Evolutionary conservation across 208 protist genomes (phyloP).

Genomic region (Leishmania braziliensis): DNA sequence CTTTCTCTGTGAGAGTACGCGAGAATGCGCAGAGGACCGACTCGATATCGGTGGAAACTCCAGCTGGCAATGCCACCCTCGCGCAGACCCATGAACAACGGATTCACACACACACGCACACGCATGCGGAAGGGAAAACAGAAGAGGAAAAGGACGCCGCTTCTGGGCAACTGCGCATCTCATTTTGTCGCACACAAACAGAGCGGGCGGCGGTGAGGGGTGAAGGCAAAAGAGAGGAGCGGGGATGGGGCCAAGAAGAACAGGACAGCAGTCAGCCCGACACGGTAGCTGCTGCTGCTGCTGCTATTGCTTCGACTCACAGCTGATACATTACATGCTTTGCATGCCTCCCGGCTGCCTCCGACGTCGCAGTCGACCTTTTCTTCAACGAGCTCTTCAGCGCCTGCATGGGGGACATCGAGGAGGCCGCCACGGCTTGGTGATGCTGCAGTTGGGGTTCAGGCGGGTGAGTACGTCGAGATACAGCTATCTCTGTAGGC

Average conservation of each 20-base stretch:
- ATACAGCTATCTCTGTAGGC: background rate
- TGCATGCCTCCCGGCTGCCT: background rate
- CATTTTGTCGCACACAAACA: background rate
- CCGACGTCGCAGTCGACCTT: background rate
- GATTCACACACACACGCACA: background rate
- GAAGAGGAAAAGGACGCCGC: background rate
- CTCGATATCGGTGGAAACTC: background rate
- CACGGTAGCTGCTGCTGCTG: background rate
- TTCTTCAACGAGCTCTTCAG: slow-evolving; percentile 42
- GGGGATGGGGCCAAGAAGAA: background rate
- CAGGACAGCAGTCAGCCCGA: background rate
- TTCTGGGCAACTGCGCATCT: background rate
- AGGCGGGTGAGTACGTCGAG: background rate
- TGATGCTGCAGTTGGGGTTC: background rate
- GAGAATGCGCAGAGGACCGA: background rate
- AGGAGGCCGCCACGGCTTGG: background rate
- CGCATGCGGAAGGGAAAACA: background rate
- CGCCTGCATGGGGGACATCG: background rate
- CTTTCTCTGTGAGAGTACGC: background rate
- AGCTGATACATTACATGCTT: slow-evolving; percentile 47
- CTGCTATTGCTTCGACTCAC: background rate
- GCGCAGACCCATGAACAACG: background rate
- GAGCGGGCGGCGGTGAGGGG: background rate
- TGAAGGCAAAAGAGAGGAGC: background rate
- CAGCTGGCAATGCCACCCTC: background rate